These are phyloP conservation scores for Petrea volubilis DNA, from an alignment of 257 asterid species.

Conservation along the genomic window DNA sequence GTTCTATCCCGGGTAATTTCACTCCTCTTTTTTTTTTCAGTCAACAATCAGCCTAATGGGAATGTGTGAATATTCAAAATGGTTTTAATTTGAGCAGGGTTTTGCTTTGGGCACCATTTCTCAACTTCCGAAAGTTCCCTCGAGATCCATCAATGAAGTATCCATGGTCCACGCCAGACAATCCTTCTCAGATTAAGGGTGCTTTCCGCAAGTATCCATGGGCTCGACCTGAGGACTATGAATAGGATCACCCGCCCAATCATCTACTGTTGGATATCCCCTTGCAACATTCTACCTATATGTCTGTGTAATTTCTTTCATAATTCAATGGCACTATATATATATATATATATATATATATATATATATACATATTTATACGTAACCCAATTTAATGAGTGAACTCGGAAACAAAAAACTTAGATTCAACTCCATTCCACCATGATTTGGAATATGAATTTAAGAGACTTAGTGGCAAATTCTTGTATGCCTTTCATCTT, in stretches of 20 bases:
- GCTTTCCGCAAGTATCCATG: slow-evolving; percentile 65
- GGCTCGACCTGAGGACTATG: slow-evolving; percentile 79
- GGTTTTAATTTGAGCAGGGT: slow-evolving; percentile 36
- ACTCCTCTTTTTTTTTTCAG: neutral
- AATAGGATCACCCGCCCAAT: slow-evolving; percentile 16
- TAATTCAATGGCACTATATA: neutral
- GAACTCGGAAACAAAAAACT: neutral
- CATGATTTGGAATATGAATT: neutral
- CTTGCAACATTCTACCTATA: neutral
- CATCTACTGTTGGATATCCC: too few relatives aligned
- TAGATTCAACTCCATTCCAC: neutral
- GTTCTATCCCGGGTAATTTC: slow-evolving; percentile 78
- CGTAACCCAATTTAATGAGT: too few relatives aligned
- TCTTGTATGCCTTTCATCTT: too few relatives aligned
- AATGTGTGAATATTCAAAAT: neutral
- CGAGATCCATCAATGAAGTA: slow-evolving; percentile 80
- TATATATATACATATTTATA: neutral
- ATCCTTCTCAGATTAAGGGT: slow-evolving; percentile 58
- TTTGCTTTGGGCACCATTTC: slow-evolving; percentile 85
- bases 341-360: neutral
- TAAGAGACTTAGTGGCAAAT: too few relatives aligned
- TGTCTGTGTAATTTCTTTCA: neutral
- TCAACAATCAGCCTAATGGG: neutral
- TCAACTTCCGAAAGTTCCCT: slow-evolving; percentile 83
- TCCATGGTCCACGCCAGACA: slow-evolving; percentile 76